Conservation (phyloP, 2,329 filamentous ascomycete species). For the Paecilomyces variotii region DNA sequence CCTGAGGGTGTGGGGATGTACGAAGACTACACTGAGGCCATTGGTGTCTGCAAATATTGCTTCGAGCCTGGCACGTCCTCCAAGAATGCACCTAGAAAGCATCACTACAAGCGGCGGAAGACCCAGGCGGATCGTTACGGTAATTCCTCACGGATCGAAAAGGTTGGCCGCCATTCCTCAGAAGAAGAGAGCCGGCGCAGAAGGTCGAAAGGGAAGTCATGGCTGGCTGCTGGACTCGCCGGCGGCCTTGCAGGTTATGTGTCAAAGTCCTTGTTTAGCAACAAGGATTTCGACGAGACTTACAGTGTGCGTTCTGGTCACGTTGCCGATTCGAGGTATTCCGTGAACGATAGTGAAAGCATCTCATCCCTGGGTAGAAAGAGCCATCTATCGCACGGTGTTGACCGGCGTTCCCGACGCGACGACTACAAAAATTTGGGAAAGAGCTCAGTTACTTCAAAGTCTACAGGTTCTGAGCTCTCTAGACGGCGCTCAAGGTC, state of each 20-base stretch:
- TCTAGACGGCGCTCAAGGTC: constrained; percentile 30
- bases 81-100: constrained; percentile 52
- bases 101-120: constrained; percentile 44
- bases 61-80: constrained; percentile 53
- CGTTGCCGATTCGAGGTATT: constrained; percentile 19
- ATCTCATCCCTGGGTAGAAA: constrained; percentile 22
- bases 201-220: constrained; percentile 39
- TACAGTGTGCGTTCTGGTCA: constrained; percentile 52
- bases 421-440: constrained; percentile 16
- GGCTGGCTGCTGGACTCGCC: constrained; percentile 47
- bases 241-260: constrained; percentile 49
- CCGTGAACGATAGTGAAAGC: constrained; percentile 19
- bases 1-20: constrained; percentile 57
- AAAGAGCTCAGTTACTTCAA: constrained; percentile 8
- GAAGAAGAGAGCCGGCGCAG: constrained; percentile 42
- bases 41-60: constrained; percentile 57
- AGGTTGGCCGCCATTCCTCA: constrained; percentile 51
- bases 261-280: constrained; percentile 46
- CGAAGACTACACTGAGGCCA: constrained; percentile 60
- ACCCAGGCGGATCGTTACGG: constrained; percentile 40
- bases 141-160: constrained; percentile 45
- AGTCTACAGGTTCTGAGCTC: constrained; percentile 10
- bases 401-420: constrained; percentile 21
- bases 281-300: constrained; percentile 52
- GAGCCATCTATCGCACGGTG: constrained; percentile 38